A percentile compares a stretch with the other conserved stretches of the same genome.
These are phyloP conservation scores for Rhizophora mangle DNA, from an alignment of 345 rosid species.

Conservation along the genomic window DNA sequence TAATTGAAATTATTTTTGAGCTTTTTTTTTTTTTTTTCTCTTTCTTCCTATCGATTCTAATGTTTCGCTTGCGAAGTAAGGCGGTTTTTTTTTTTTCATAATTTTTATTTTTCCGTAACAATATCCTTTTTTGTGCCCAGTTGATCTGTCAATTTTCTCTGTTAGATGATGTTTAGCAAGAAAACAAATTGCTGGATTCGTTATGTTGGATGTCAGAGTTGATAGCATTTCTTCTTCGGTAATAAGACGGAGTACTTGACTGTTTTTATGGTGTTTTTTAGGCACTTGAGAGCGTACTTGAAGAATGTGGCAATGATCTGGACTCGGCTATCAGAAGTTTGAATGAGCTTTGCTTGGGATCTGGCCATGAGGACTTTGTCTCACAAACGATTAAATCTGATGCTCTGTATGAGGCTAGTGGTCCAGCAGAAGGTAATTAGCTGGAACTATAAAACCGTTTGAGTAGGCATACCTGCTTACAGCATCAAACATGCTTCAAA, in stretches of 20 bases:
- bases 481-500: no score
- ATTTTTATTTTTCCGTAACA: no score
- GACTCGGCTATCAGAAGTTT: constrained; percentile 82
- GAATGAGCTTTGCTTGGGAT: constrained; percentile 76
- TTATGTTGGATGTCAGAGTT: background rate
- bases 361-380: constrained; percentile 31
- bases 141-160: no score
- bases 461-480: background rate
- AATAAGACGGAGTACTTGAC: background rate
- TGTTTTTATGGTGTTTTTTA: constrained; percentile 19
- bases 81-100: no score
- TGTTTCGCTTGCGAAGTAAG: no score
- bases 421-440: constrained; percentile 45
- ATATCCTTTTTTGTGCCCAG: no score
- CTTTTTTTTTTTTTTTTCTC: no score
- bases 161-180: no score
- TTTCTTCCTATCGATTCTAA: no score
- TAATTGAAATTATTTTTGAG: no score
- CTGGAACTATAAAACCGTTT: background rate
- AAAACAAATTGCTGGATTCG: no score
- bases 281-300: constrained; percentile 69
- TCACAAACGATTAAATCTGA: constrained; percentile 27
- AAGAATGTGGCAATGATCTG: constrained; percentile 81
- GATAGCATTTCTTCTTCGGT: background rate
- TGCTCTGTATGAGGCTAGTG: constrained; percentile 28